Conservation (phyloP, 2,329 filamentous ascomycete species). For the Penicillium sclerotigenum region DNA sequence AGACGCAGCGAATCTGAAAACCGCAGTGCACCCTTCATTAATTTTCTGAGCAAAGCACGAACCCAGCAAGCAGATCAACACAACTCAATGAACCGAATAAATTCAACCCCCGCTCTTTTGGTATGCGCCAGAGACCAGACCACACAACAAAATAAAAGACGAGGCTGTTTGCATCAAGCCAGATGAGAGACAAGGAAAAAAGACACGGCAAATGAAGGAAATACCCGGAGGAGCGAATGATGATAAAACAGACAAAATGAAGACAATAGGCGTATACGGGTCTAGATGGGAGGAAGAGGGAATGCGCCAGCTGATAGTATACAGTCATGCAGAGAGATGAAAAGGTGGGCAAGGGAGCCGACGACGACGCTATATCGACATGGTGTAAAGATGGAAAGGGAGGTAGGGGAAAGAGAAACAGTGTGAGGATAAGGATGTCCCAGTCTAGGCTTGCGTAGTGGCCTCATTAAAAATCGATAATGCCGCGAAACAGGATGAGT, state of each 20-base stretch:
- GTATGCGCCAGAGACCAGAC: constrained; percentile 34
- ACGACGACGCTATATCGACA: constrained; percentile 20
- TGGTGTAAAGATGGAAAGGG: constrained; percentile 16
- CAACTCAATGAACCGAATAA: constrained; percentile 34
- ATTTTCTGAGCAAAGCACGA: constrained; percentile 30
- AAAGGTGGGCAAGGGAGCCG: constrained; percentile 20
- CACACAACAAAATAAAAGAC: constrained; percentile 22
- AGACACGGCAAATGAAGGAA: constrained; percentile 21
- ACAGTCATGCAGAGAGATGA: constrained; percentile 35
- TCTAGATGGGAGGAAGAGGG: constrained; percentile 19
- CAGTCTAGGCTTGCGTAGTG: constrained; percentile 23
- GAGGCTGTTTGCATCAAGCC: constrained; percentile 10
- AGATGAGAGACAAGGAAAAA: constrained; percentile 21
- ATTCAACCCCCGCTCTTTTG: constrained; percentile 34
- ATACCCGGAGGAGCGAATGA: constrained; percentile 14
- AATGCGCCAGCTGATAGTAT: constrained; percentile 33
- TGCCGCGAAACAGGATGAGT: constrained; percentile 23
- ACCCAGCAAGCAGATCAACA: constrained; percentile 31
- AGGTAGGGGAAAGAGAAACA: constrained; percentile 14
- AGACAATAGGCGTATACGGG: constrained; percentile 20
- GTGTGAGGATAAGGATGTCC: constrained; percentile 21
- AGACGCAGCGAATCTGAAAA: constrained; percentile 6
- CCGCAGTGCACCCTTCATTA: constrained; percentile 26
- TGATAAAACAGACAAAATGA: constrained; percentile 19
- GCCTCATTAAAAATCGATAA: constrained; percentile 29